Base-by-base conservation (phyloP, 2,329 filamentous ascomycete species). In the Sclerotinia borealis region DNA sequence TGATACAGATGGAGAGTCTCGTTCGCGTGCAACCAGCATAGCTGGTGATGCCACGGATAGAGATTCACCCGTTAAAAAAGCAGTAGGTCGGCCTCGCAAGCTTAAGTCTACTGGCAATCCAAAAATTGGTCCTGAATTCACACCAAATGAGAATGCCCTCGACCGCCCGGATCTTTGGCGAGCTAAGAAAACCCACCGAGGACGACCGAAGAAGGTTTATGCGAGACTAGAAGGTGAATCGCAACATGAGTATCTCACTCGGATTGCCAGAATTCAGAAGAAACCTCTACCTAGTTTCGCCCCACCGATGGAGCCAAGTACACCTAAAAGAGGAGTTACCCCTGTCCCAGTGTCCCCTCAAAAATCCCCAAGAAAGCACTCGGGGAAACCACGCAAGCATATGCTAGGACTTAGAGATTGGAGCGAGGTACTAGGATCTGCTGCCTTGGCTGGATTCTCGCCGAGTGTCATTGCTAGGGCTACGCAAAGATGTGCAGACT, bases 351-450 rank as follows among this genome's bases (percentile, higher is more conserved):
- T 60, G 10, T 48, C 63, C 45, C 63, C 66, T 22, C 43, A 48
- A 22, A 64, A 61, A 31, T 62, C 31, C 29, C 58, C 48, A 3
- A 64, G 34, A 50, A 63, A 66, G 17, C 49, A 56, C 43, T 62
- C 51, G 29, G 41, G 31, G 2, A 36, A 48, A 19, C 13, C 22
- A 36, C 51, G 41, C 22, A 59, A 65, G n/a, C 67, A 63, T 37
- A 70, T 43, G 34, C 51, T 73, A 34, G 65, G 64, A 3, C 63
- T 71, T 22, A 66, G 90, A 27, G 90, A 96, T 76, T 98, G 93
- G 93, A 89, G 86, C 68, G 91, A 96, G 68, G 83, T 97, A 1
- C 77, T 97, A 34, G 90, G 90, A 0, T 81, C 92, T 0, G 93
- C 93, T 3, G 83, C 90, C 0, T 77, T 96, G 56, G 84, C 84